Base-by-base conservation (phyloP, 2,329 filamentous ascomycete genomes). In the Fusarium cicatricum region DNA sequence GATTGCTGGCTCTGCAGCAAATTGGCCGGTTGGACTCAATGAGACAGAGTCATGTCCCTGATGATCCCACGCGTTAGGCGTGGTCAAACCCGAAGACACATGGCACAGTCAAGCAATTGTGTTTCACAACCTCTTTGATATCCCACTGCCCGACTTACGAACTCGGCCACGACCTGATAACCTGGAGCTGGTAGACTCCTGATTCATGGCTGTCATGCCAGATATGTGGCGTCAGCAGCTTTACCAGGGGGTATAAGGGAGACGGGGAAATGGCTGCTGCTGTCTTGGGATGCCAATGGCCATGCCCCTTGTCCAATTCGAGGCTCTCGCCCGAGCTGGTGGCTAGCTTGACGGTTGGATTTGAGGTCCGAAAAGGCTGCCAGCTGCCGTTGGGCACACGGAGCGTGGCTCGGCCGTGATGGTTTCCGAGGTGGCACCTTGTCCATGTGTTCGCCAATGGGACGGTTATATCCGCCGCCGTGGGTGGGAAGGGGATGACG, bases 361-460 rank as follows among this genome's bases (percentile, higher is more conserved):
- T 62, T 39, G 57, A 65, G 33, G 49, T 47, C 48, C 46, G 32
- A 58, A 52, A 64, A 58, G 54, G 60, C 65, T 71, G 70, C 67
- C 65, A 61, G 59, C 51, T 64, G 60, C 62, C 65, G 65, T 64
- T 69, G 50, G 62, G 49, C 51, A 65, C 53, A 68, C 55, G 62
- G 62, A 45, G 44, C 64, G 58, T 64, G 58, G 55, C 62, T 62
- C 50, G 58, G 58, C 51, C 44, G 62, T 62, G 62, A 61, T 67
- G 68, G 62, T 60, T 65, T 59, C 62, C 51, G 54, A 56, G 51
- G 69, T 68, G 58, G 56, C 65, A 68, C 67, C 56, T 58, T 62
- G 56, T 60, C 59, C 62, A 70, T 60, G 53, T 66, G 71, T 62
- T 68, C 69, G 66, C 71, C 70, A 72, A 74, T 71, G 66, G 64